Percentiles rank a stretch among this genome's conserved stretches.
These are phyloP conservation scores for Flaveria robusta DNA, from an alignment of 129 eudicot species.

Conservation along the genomic window DNA sequence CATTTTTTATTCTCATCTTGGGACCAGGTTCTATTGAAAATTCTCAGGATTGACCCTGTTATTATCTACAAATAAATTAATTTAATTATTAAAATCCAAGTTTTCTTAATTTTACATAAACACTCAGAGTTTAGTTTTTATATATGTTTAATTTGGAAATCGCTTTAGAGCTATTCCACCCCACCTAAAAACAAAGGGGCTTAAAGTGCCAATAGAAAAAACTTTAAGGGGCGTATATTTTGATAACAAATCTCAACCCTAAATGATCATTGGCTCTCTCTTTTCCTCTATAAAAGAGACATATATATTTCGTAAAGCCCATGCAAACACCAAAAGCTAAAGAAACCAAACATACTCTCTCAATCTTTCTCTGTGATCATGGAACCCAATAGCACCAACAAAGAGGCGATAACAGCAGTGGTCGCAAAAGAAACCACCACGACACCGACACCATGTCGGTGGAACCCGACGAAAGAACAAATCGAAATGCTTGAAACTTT, in stretches of 20 bases:
- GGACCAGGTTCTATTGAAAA: too few species aligned
- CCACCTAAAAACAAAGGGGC: slow-evolving; percentile 9
- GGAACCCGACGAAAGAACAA: slow-evolving; percentile 88
- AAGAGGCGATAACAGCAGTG: slow-evolving; percentile 8
- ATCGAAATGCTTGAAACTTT: slow-evolving; percentile 57
- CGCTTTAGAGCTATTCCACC: slow-evolving; percentile 1
- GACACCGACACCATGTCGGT: slow-evolving; percentile 44
- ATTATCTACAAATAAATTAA: too few species aligned
- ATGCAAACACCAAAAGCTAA: slow-evolving; percentile 44
- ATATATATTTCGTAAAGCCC: slow-evolving; percentile 34
- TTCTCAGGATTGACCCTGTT: too few species aligned
- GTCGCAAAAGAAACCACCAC: slow-evolving; percentile 29
- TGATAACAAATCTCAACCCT: background rate
- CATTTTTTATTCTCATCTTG: too few species aligned
- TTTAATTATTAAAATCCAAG: too few species aligned
- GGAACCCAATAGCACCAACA: slow-evolving; percentile 22
- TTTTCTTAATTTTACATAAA: too few species aligned
- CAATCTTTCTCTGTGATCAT: slow-evolving; percentile 19
- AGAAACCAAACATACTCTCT: slow-evolving; percentile 33
- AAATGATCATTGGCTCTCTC: slow-evolving; percentile 7
- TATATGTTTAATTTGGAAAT: background rate
- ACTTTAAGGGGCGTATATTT: background rate
- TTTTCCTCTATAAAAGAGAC: slow-evolving; percentile 28
- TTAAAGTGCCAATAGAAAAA: background rate
- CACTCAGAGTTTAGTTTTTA: too few species aligned